Evolutionary conservation across 2,329 filamentous ascomycete species (phyloP).

Genomic region (Hymenoscyphus salicellus): DNA sequence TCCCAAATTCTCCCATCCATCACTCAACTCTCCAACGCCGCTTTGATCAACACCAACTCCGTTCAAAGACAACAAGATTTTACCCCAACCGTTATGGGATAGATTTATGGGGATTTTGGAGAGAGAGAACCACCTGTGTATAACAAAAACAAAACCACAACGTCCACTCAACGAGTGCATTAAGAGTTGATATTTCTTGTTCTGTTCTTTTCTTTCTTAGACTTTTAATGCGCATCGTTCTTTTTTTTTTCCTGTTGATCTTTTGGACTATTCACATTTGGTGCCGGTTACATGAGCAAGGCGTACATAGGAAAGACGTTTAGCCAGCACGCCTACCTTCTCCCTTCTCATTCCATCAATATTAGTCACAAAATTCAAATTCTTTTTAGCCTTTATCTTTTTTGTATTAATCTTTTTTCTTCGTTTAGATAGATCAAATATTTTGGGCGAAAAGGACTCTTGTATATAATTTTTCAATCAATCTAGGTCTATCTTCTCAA

Average conservation of each 20-base stretch:
- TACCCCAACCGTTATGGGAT: constrained; percentile 16
- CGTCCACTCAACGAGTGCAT: not conserved
- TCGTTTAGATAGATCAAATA: too few relatives aligned
- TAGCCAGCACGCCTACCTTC: not conserved
- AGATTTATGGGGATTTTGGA: not conserved
- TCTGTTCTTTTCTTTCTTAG: not conserved
- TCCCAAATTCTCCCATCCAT: constrained; percentile 32
- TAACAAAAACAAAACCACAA: not conserved
- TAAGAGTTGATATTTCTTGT: not conserved
- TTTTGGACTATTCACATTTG: not conserved
- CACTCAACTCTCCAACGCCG: constrained; percentile 29
- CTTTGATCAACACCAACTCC: constrained; percentile 21
- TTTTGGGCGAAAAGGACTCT: too few relatives aligned
- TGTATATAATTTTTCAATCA: too few relatives aligned
- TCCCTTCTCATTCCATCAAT: constrained; percentile 3
- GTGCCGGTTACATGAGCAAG: not conserved
- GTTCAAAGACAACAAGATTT: constrained; percentile 22
- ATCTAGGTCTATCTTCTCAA: too few relatives aligned
- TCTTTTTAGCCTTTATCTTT: not conserved
- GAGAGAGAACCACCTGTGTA: not conserved
- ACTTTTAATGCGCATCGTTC: not conserved
- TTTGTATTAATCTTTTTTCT: not conserved
- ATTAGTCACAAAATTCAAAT: not conserved
- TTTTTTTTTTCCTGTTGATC: not conserved
- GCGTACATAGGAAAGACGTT: not conserved